Evolutionary conservation across 2,329 filamentous ascomycete genomes (phyloP), one percentile per base, ranked within the genome.

Genomic region (Aspergillus nomiae): DNA sequence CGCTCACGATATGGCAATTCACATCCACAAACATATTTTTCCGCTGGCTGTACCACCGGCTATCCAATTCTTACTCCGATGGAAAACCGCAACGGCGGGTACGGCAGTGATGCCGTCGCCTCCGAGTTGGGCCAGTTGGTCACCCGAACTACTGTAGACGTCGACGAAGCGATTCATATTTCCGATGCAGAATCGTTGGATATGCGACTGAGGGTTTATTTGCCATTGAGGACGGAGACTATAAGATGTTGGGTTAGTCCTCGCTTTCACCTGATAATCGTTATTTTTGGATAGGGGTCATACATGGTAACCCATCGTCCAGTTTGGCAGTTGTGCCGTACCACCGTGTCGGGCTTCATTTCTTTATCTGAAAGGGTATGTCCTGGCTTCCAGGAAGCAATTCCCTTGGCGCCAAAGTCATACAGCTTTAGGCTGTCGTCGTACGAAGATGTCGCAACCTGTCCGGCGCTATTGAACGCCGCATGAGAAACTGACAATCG

Each of bases 151-250:
- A 0, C 90, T 90, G 75, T 91, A 99, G 0, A 99, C 86, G 73
- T 99, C 95, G 1, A 98, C 92, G 70, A 97, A 98, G 1, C 95
- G 88, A 74, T 96, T 97, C 95, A 98, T 98, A 70, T 98, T 99
- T 1, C 92, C 95, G 62, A 99, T 94, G 28, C 88, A 91, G 71
- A 99, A 93, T 65, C 94, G 92, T 66, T 96, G 90, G 6, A 96
- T 88, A 9, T 89, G 89, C 63, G 95, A 92, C 38, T 85, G 81
- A 0, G 95, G 94, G 53, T 86, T 85, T 36, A 86, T 83, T 76
- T 99, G 95, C 95, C 95, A 99, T 70, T 97, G 92, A 76, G 95
- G 85, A 84, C 96, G 74, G 84, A 90, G 80, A 70, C 86, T 88
- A 76, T 56, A 38, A 61, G 11, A 36, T 14, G 51, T 50, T 55